These are phyloP conservation scores for Boletus smithii DNA, from an alignment of 1,284 basidiomycete genomes.

Conservation along the genomic window DNA sequence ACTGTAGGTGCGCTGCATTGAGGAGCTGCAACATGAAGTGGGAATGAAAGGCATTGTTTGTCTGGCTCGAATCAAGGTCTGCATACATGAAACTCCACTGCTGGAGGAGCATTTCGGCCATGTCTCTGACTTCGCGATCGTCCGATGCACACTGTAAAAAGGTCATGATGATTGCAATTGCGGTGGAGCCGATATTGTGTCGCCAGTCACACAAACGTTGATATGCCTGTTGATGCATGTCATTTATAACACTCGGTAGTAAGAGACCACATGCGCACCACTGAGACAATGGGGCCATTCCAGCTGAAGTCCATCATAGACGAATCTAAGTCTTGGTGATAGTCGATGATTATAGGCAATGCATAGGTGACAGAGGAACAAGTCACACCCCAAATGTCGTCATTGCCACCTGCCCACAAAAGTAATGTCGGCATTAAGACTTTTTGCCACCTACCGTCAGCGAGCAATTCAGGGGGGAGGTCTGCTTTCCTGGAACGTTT, in stretches of 20 bases:
- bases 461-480: neutral
- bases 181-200: neutral
- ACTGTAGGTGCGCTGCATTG: neutral
- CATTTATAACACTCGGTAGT: too few relatives aligned
- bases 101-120: neutral
- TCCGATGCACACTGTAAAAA: neutral
- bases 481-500: neutral
- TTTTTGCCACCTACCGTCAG: neutral
- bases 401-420: constrained; percentile 3
- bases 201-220: neutral
- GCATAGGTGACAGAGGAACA: neutral
- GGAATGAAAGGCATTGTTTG: neutral
- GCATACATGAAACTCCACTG: neutral
- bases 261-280: neutral
- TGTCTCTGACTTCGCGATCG: neutral
- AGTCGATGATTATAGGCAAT: neutral
- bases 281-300: neutral
- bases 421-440: neutral
- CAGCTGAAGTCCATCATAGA: neutral
- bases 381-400: neutral
- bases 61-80: neutral
- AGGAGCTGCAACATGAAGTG: too few relatives aligned
- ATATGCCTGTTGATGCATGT: neutral
- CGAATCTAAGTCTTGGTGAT: neutral
- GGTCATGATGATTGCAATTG: neutral